Conservation (phyloP, 345 rosid species). For the Brassica nigra region DNA sequence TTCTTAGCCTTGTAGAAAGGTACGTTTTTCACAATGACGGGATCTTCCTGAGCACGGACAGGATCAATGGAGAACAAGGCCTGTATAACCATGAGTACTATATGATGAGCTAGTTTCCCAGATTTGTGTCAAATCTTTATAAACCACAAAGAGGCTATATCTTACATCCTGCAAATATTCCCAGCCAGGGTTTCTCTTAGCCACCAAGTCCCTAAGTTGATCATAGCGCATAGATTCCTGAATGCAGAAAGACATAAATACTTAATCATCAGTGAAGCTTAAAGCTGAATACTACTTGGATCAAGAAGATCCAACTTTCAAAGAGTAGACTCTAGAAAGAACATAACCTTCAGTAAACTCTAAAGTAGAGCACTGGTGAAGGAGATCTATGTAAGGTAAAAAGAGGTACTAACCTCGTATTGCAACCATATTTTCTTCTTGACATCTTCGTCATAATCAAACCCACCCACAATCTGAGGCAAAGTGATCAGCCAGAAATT, state of each 20-base stretch:
- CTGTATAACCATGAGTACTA: slow-evolving; percentile 46
- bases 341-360: slow-evolving; percentile 15
- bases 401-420: slow-evolving; percentile 60
- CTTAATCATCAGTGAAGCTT: background rate
- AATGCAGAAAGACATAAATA: slow-evolving; percentile 30
- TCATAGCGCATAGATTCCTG: slow-evolving; percentile 92
- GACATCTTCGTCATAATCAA: slow-evolving; percentile 79
- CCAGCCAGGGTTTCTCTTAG: slow-evolving; percentile 89
- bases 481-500: slow-evolving; percentile 90
- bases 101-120: slow-evolving; percentile 18
- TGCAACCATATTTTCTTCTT: slow-evolving; percentile 93
- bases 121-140: background rate
- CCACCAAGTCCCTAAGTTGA: slow-evolving; percentile 80
- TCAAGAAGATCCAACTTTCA: slow-evolving; percentile 15
- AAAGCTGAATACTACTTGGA: background rate
- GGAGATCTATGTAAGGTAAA: slow-evolving; percentile 7
- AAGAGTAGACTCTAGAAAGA: slow-evolving; percentile 13
- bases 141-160: slow-evolving; percentile 11
- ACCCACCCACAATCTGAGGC: slow-evolving; percentile 84
- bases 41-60: slow-evolving; percentile 79
- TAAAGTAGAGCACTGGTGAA: slow-evolving; percentile 1
- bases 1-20: slow-evolving; percentile 88
- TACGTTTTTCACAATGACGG: slow-evolving; percentile 72
- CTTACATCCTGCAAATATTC: slow-evolving; percentile 89
- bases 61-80: slow-evolving; percentile 84